Base-by-base conservation (phyloP, 192 early-diverging fungal genomes). In the Coemansia sp. region DNA sequence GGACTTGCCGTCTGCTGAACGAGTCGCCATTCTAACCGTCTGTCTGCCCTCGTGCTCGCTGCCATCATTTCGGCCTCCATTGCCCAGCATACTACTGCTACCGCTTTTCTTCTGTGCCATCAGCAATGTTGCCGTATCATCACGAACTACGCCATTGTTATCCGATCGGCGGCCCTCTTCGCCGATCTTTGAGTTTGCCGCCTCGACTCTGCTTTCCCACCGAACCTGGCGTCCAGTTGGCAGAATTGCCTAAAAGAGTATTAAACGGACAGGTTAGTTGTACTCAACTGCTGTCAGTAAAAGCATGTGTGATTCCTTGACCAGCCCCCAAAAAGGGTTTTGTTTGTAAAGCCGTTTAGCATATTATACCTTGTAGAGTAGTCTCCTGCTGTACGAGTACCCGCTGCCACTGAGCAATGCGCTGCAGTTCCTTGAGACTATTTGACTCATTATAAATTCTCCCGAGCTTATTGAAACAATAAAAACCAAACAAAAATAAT, bases 171-270 rank as follows among this genome's bases (percentile, higher is more conserved):
- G 22, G 19, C 22, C 39, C 16, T 61, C 40, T 21, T 46, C n/a
- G 19, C 18, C 36, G 43, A 26, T 43, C 36, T 32, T 15, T 26
- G 51, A 18, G 3, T 46, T 54, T 51, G 13, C 41, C 21, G 43
- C 52, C 7, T 56, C 58, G 54, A 65, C 37, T 39, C 71, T 77
- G 64, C 71, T 73, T 46, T 73, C 76, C 63, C 76, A 73, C 43
- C 76, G 67, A 15, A 66, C 67, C 55, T 73, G 76, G 22, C 51
- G 57, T 49, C 54, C 56, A 41, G 49, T 67, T 36, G 60, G 22
- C 13, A 55, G 12, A 58, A 47, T 8, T 40, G 39, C 15, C 57
- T 59, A 59, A 39, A 4, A 39, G 6, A 59, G 13, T 8, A 22
- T 49, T 19, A 16, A 16, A 49, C 19, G 0, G 19, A 16, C 16